These are phyloP conservation scores for Monotropa hypopitys DNA, from an alignment of 179 eudicot species.

Conservation along the genomic window DNA sequence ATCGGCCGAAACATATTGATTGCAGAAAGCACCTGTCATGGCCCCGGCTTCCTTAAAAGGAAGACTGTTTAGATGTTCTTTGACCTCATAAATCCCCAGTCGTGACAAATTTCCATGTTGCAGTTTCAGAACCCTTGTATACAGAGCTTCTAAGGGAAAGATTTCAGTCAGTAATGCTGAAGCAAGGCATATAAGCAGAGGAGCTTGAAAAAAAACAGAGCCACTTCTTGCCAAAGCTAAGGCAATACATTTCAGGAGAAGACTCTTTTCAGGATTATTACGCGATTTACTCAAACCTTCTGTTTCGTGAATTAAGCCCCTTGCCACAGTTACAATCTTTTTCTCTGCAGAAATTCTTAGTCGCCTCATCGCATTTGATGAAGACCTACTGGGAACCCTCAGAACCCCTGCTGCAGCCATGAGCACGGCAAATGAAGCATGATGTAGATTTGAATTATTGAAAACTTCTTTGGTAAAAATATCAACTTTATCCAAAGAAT, in stretches of 20 bases:
- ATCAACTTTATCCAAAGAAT: slow-evolving; percentile 35
- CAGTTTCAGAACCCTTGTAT: slow-evolving; percentile 30
- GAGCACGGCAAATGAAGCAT: slow-evolving; percentile 39
- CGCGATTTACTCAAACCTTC: slow-evolving; percentile 10
- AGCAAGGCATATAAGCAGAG: slow-evolving; percentile 53
- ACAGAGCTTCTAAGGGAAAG: slow-evolving; percentile 51
- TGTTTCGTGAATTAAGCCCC: slow-evolving; percentile 29
- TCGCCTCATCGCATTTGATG: slow-evolving; percentile 20
- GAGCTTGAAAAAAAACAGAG: slow-evolving; percentile 31
- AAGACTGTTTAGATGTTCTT: slow-evolving; percentile 41
- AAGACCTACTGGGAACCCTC: slow-evolving; percentile 47
- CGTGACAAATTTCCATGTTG: slow-evolving; percentile 14
- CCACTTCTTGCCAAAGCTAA: slow-evolving; percentile 75
- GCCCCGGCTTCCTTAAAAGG: slow-evolving; percentile 88
- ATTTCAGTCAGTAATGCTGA: slow-evolving; percentile 60
- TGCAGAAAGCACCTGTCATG: slow-evolving; percentile 67
- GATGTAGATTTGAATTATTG: slow-evolving; percentile 26
- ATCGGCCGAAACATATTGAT: slow-evolving; percentile 53
- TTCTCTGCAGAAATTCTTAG: slow-evolving; percentile 46
- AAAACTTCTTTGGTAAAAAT: slow-evolving; percentile 29
- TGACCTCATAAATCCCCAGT: slow-evolving; percentile 22
- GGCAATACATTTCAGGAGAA: slow-evolving; percentile 50
- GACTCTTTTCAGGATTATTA: slow-evolving; percentile 22
- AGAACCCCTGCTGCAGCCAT: slow-evolving; percentile 88
- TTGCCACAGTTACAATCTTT: slow-evolving; percentile 43